Base-by-base conservation (phyloP, 2,329 filamentous ascomycete species). In the Penicillium italicum region DNA sequence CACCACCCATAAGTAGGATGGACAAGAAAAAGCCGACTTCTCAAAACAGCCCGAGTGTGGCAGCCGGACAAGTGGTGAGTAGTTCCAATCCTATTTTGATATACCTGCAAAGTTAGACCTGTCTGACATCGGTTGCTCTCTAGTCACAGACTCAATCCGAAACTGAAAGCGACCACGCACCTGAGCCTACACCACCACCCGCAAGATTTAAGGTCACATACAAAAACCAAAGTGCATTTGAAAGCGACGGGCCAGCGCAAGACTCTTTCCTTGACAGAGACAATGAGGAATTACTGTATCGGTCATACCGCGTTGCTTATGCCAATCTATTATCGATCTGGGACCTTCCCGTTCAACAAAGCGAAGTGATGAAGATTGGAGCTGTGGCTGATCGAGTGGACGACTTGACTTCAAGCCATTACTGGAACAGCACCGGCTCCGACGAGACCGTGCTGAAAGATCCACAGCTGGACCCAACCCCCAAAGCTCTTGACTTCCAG, bases 281-380 rank as follows among this genome's bases (percentile, higher is more conserved):
- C 10, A 72, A 72, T 9, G 76, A 80, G 42, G 75, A 77, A 20
- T 70, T 68, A 60, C 72, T 80, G 41, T 82, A 81, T 61, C 72
- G 70, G 7, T 73, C 77, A 2, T 87, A 85, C 72, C 78, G 82
- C 40, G 71, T 75, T 48, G 74, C 79, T 42, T 87, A 87, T 68
- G 82, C 84, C 4, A 74, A 84, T 45, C 73, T 84, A 53, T 75
- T 87, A 5, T 79, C 79, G n/a, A 77, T 80, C 9, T 86, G 84
- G 84, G 78, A 78, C 12, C 62, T 87, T 11, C 72, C 78, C 12
- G 75, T 82, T 22, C 74, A 81, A 59, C 77, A 79, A 47, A 79
- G 80, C 14, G 84, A 87, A 66, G 73, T 87, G 2, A 73, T 85
- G 26, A 85, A 85, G 61, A 81, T 82, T 55, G 79, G 81, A 47